Evolutionary conservation across 768 basidiomycete species (phyloP).

Genomic region (Calvatia gigantea): DNA sequence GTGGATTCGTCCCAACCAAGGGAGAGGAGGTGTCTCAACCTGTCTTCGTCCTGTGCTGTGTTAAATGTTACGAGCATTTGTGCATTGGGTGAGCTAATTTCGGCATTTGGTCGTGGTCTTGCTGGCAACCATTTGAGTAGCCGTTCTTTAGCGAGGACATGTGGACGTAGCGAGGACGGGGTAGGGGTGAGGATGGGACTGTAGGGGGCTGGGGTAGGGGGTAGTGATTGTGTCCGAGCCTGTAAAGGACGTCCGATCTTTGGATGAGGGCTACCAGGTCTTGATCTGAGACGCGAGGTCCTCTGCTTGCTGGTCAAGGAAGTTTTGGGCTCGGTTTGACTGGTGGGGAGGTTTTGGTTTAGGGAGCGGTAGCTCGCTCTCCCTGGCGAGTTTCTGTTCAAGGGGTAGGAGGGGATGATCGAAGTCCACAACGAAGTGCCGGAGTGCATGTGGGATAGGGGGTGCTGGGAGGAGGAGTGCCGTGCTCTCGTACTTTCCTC

Average conservation of each 20-base stretch:
- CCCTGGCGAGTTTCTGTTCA: slow-evolving; percentile 3
- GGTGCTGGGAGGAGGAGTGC: slow-evolving; percentile 26
- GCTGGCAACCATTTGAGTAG: slow-evolving; percentile 24
- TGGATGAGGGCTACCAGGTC: too few species aligned
- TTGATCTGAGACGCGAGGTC: too few species aligned
- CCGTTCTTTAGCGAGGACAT: slow-evolving; percentile 22
- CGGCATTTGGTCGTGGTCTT: not conserved
- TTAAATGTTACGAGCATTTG: slow-evolving; percentile 22
- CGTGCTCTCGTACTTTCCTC: slow-evolving; percentile 23
- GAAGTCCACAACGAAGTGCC: slow-evolving; percentile 23
- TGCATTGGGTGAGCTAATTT: not conserved
- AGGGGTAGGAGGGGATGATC: slow-evolving; percentile 10
- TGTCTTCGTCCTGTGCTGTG: slow-evolving; percentile 17
- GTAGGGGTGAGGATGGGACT: slow-evolving; percentile 13
- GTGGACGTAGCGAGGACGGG: slow-evolving; percentile 20
- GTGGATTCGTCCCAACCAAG: slow-evolving; percentile 33
- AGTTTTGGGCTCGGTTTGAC: not conserved
- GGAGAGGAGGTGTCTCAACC: too few species aligned
- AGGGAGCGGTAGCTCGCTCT: not conserved
- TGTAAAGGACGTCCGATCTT: not conserved
- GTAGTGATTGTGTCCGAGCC: not conserved
- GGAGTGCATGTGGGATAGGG: slow-evolving; percentile 27
- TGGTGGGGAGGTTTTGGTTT: not conserved
- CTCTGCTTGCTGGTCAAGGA: too few species aligned
- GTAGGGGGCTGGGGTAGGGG: not conserved